phyloP scores from a whole-genome alignment of 192 early-diverging fungal species.

The Gamsiella multidivaricata region DNA sequence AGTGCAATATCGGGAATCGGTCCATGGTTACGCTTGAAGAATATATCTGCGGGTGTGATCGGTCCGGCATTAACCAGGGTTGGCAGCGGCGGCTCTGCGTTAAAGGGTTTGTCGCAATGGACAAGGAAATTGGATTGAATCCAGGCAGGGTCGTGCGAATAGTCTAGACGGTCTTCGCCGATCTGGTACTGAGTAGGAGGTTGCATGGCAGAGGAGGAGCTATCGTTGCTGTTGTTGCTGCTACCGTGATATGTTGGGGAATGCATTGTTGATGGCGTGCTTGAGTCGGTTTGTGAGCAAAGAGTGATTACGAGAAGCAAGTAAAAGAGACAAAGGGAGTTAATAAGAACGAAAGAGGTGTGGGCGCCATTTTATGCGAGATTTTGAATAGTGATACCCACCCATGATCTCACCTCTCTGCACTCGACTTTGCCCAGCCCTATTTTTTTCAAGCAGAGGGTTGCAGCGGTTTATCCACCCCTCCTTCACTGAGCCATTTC shows the following conservation, averaged over 20 bases:
- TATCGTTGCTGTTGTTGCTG: background rate
- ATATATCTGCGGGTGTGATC: constrained; percentile 79
- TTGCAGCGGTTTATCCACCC: no score
- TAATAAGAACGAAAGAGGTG: no score
- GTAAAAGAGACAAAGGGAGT: no score
- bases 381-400: no score
- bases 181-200: constrained; percentile 36
- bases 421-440: no score
- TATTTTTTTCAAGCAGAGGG: no score
- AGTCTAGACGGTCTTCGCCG: constrained; percentile 49
- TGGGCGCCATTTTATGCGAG: no score
- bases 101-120: constrained; percentile 79
- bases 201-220: background rate
- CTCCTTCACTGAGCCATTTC: no score
- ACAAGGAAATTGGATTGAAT: constrained; percentile 68
- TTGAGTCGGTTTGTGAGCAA: no score
- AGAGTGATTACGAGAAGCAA: no score
- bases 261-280: no score
- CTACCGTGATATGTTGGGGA: background rate
- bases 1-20: constrained; percentile 82
- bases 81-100: constrained; percentile 80
- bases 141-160: constrained; percentile 80
- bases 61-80: constrained; percentile 66
- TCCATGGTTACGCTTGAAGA: constrained; percentile 91
- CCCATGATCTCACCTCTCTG: no score